Evolutionary conservation across 768 basidiomycete genomes (phyloP), one percentile per base, ranked within the genome.

Genomic region (Phaffia tasmanica): DNA sequence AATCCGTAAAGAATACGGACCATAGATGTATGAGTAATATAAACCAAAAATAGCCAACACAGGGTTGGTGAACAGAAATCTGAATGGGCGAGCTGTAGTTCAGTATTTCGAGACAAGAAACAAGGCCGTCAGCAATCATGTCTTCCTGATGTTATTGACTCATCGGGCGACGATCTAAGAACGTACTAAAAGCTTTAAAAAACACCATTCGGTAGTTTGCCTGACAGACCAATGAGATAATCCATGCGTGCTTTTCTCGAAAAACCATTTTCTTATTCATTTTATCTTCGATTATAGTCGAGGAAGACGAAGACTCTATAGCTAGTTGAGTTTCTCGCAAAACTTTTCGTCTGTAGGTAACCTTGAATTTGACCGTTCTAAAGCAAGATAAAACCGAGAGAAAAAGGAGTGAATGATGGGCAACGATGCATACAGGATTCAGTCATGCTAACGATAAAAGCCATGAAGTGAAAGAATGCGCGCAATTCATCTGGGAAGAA

Each of bases 141-240:
- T 14, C 30, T 5, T 32, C 4, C 14, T 30, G n/a, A 18, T 51
- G 30, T 27, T 18, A 23, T 63, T 46, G 9, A 1, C 8, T 30
- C 6, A 25, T 5, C 18, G 32, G 15, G 8, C 9, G n/a, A 55
- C 9, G 8, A 56, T 2, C 18, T 4, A 5, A 51, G 7, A 46
- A 67, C 65, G 11, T 29, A 67, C 65, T 63, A 42, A 68, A 54
- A 1, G 67, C 67, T 25, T 58, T 64, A 48, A 42, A 25, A 30
- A 63, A 68, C 8, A 68, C 67, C 1, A 56, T 18, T 14, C 49
- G 46, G 48, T 50, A 63, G 18, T 68, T 58, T 8, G 47, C 29
- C 56, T 68, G 50, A 6, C n/a, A 30, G 21, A 49, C 54, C 27
- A 68, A 15, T 3, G 30, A 53, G 23, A 63, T 50, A n/a, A 68